These are phyloP conservation scores for Mycogone perniciosa DNA, from an alignment of 2,329 filamentous ascomycete species.

Conservation along the genomic window DNA sequence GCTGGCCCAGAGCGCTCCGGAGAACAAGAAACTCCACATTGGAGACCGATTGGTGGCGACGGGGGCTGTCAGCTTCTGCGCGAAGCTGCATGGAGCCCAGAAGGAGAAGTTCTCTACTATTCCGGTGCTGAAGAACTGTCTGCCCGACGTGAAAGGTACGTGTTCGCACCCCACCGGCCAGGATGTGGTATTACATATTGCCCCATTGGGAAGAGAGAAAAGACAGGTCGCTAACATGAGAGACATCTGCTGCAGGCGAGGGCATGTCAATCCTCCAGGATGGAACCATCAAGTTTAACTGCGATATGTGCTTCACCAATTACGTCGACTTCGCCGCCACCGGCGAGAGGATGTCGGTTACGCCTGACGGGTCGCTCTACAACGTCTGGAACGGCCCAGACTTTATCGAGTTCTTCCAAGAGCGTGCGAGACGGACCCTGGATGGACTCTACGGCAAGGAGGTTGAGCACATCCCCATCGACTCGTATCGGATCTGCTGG, in stretches of 20 bases:
- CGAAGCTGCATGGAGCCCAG: slow-evolving; percentile 36
- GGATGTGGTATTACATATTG: background rate
- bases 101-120: slow-evolving; percentile 41
- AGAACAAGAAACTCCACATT: slow-evolving; percentile 44
- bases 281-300: slow-evolving; percentile 55
- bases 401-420: slow-evolving; percentile 37
- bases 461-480: slow-evolving; percentile 32
- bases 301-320: slow-evolving; percentile 53
- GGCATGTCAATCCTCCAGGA: slow-evolving; percentile 39
- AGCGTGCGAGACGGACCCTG: slow-evolving; percentile 34
- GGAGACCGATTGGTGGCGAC: slow-evolving; percentile 50
- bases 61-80: slow-evolving; percentile 41
- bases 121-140: slow-evolving; percentile 47
- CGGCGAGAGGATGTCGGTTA: slow-evolving; percentile 47
- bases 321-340: slow-evolving; percentile 39
- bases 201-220: background rate
- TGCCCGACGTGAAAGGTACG: slow-evolving; percentile 36
- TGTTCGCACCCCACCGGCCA: background rate
- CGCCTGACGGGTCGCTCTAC: slow-evolving; percentile 38
- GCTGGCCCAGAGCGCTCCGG: slow-evolving; percentile 44
- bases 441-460: slow-evolving; percentile 37
- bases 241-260: slow-evolving; percentile 25
- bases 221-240: slow-evolving; percentile 6
- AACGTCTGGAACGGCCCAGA: slow-evolving; percentile 34
- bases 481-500: slow-evolving; percentile 42